Conservation (phyloP, 257 asterid genomes). For the Apocynum venetum region DNA sequence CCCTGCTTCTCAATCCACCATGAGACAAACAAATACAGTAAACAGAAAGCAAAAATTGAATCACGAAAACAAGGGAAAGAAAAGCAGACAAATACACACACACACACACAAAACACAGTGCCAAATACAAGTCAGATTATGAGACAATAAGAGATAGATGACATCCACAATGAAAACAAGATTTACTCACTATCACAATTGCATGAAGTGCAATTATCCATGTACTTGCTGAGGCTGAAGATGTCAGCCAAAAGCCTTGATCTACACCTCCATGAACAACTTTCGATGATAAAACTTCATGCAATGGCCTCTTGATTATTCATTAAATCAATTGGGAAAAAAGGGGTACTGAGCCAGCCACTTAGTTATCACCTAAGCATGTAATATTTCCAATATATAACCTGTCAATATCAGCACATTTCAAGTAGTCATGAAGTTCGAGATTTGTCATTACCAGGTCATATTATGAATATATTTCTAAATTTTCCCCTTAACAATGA, state of each 20-base stretch:
- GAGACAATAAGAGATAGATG: background rate
- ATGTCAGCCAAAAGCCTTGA: background rate
- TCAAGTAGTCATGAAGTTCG: conserved; percentile 1
- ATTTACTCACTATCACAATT: background rate
- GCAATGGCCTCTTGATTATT: background rate
- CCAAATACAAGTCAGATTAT: background rate
- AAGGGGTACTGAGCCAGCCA: background rate
- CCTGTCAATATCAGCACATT: background rate
- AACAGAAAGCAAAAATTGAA: background rate
- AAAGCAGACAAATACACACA: background rate
- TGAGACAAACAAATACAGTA: too few relatives aligned
- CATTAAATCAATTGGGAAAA: background rate
- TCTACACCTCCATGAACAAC: background rate
- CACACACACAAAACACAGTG: background rate
- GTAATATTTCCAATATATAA: background rate
- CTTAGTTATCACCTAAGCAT: background rate
- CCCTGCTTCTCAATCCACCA: background rate
- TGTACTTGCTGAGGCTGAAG: background rate
- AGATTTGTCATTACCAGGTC: background rate
- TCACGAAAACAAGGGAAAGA: background rate
- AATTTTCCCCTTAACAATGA: background rate
- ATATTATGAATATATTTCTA: background rate
- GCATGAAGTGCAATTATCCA: background rate
- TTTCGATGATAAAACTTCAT: background rate
- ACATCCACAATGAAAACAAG: background rate